These are phyloP conservation scores for Macrocybe gigantea DNA, from an alignment of 768 basidiomycete genomes.

Conservation along the genomic window DNA sequence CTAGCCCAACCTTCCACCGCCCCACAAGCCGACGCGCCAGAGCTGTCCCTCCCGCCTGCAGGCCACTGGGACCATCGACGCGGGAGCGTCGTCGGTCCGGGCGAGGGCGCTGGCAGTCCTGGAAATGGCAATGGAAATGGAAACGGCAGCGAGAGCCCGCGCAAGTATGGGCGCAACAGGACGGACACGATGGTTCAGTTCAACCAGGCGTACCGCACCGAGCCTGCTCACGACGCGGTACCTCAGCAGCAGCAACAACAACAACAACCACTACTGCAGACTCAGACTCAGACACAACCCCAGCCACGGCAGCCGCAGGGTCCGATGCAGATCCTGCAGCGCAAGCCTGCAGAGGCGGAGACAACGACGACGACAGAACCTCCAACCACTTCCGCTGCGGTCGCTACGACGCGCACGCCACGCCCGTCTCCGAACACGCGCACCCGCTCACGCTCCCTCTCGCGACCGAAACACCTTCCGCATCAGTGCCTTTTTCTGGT, in stretches of 20 bases:
- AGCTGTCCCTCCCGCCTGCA: too few relatives aligned
- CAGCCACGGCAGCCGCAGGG: background rate
- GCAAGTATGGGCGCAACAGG: slow-evolving; percentile 45
- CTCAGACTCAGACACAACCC: background rate
- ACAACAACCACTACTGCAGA: background rate
- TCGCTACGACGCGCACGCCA: background rate
- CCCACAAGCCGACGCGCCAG: too few relatives aligned
- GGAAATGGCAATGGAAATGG: slow-evolving; percentile 16
- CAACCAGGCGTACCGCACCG: slow-evolving; percentile 27
- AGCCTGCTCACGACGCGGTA: slow-evolving; percentile 27
- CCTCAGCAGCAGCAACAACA: slow-evolving; percentile 7
- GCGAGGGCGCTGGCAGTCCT: slow-evolving; percentile 10
- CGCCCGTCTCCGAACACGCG: background rate
- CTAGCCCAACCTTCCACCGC: too few relatives aligned
- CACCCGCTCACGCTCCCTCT: background rate
- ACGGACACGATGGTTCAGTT: slow-evolving; percentile 71
- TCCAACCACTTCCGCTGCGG: background rate
- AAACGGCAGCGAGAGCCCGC: slow-evolving; percentile 30
- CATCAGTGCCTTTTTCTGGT: background rate
- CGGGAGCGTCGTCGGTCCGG: background rate
- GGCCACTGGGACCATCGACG: background rate
- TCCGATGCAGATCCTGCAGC: slow-evolving; percentile 4
- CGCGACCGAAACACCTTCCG: background rate
- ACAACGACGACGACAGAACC: background rate
- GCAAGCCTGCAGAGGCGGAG: background rate